Evolutionary conservation across 345 rosid genomes (phyloP), one percentile per base, ranked within the genome.

Genomic region (Ricinus communis): DNA sequence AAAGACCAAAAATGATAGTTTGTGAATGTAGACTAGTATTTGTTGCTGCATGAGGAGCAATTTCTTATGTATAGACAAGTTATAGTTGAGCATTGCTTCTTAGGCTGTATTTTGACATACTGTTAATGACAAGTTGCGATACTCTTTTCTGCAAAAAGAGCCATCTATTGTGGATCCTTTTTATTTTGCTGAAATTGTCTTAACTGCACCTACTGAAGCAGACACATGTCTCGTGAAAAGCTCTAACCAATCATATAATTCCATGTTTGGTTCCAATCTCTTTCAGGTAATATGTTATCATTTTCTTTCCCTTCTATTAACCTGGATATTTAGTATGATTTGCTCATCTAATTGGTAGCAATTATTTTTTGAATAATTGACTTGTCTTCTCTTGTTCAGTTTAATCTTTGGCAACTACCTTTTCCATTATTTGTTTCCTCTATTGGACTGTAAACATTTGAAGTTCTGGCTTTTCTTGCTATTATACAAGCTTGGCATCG

Each of bases 1-100:
- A 84, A 89, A 25, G 89, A 71, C 66, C 79, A 79, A 77, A 84
- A 87, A 24, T 87, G 85, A 85, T 64, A 13, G 14, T 49, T 53
- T 46, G 21, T 50, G 28, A 31, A 21, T 31, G 41, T 33, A 69
- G 30, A 56, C 38, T 52, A 65, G 54, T 52, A 25, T 68, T 66
- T 27, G 55, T 19, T 27, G 30, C 79, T 73, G 71, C 58, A 36
- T 43, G 58, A 41, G 68, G 65, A 43, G 46, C 47, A 28, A n/a
- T 54, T n/a, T 28, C 38, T 65, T 13, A 40, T 43, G 8, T 56
- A 65, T 33, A 30, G 54, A 64, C 5, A 40, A 59, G 60, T 54
- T 27, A 27, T 47, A 2, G 8, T 60, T 30, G 14, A 22, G 51
- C 22, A 13, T 15, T 53, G 46, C 21, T 63, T 25, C 36, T 49